A percentile compares a stretch with the other conserved stretches of the same genome.
These are phyloP conservation scores for Filosporella fistucella DNA, from an alignment of 495 filamentous ascomycete genomes.

Conservation along the genomic window DNA sequence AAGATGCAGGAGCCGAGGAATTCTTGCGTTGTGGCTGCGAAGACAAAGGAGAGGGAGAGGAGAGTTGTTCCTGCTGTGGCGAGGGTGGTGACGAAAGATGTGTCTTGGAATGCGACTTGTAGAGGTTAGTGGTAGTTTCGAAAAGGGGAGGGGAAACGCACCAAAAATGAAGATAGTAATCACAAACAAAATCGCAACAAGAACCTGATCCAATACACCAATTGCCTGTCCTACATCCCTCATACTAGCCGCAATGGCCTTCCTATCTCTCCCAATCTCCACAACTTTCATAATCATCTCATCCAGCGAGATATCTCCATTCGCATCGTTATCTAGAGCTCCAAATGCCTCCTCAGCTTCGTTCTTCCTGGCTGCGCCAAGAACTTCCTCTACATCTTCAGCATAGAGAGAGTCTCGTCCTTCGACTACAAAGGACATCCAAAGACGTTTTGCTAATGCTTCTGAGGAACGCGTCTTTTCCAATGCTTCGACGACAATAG, in stretches of 20 bases:
- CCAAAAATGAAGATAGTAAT: constrained; percentile 81
- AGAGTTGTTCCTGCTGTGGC: constrained; percentile 94
- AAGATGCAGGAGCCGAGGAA: constrained; percentile 96
- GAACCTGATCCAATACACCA: constrained; percentile 78
- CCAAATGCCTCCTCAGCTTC: constrained; percentile 82
- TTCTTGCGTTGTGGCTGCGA: constrained; percentile 86
- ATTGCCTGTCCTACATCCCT: constrained; percentile 96
- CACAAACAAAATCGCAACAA: constrained; percentile 72
- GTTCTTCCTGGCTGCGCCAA: constrained; percentile 62
- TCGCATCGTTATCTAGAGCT: constrained; percentile 77
- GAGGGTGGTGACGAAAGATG: constrained; percentile 77
- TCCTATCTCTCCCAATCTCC: constrained; percentile 76
- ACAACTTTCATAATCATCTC: constrained; percentile 90
- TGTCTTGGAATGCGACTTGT: constrained; percentile 70
- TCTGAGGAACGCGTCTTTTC: constrained; percentile 79
- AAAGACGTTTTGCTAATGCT: constrained; percentile 84
- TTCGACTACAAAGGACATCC: constrained; percentile 97
- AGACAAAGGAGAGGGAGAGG: constrained; percentile 91
- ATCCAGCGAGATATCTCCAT: constrained; percentile 90
- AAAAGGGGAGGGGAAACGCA: constrained; percentile 31
- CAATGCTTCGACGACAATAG: constrained; percentile 74
- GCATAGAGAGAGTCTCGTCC: constrained; percentile 71
- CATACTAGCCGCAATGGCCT: constrained; percentile 86
- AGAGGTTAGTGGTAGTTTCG: constrained; percentile 20
- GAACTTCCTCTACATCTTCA: constrained; percentile 83